Base-by-base conservation (phyloP, 345 rosid genomes). In the Geranium brycei region DNA sequence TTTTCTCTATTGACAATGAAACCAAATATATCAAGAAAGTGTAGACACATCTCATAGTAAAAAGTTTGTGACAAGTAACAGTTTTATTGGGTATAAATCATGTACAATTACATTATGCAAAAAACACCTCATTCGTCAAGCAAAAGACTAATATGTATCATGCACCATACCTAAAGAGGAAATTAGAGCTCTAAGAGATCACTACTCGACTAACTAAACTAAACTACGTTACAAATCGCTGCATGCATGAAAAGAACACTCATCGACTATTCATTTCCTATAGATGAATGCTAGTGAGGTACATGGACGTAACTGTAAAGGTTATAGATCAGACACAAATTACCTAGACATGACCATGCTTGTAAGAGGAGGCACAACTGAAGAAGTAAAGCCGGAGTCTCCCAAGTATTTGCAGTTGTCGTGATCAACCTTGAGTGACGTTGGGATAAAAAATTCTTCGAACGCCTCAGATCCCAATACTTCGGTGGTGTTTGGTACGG, bases 281-380 rank as follows among this genome's bases (percentile, higher is more conserved):
- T 5, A 38, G 47, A 10, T 23, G 28, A 35, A 4, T 35, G 41
- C 11, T 47, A 11, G 53, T 47, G 53, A 47, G 53, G 3, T 47
- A 47, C 15, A 17, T 4, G 53, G 53, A 10, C 47, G 2, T 23
- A 23, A 23, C 28, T 23, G 28, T 23, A 23, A 2, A 23, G 28
- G 28, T 23, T 23, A n/a, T n/a, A 23, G 28, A 23, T 23, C 28
- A 23, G 28, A 23, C 28, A 23, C 28, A 23, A 23, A 71, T 86
- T 84, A 86, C 69, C 93, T 80, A 63, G 89, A 84, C 91, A 82
- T 80, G 47, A 83, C 79, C 80, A 91, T 66, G 79, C 76, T 81
- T 57, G 87, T 69, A 69, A 82, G 78, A 35, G 80, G 66, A 14
- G 81, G 79, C 68, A 73, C 83, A n/a, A 70, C 84, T 31, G 88